Evolutionary conservation across 345 rosid species (phyloP).

Genomic region (Anacardium occidentale): DNA sequence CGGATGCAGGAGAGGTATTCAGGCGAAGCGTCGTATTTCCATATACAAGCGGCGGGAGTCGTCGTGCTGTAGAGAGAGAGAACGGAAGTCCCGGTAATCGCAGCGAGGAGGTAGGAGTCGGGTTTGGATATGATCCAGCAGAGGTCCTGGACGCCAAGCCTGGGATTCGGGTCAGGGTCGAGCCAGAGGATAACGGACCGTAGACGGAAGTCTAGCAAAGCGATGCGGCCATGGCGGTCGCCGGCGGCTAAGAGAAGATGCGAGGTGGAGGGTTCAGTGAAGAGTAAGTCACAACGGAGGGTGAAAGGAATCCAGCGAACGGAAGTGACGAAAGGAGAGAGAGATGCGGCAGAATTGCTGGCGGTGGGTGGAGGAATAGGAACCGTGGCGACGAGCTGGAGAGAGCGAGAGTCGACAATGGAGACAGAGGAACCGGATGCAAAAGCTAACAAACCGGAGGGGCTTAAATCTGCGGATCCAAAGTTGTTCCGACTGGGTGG

Average conservation of each 20-base stretch:
- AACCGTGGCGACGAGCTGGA: conserved; percentile 73
- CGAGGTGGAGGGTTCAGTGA: conserved; percentile 69
- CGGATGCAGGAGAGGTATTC: conserved; percentile 79
- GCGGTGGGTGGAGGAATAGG: conserved; percentile 73
- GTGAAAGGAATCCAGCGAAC: conserved; percentile 85
- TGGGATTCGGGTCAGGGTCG: conserved; percentile 54
- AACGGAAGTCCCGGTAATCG: conserved; percentile 69
- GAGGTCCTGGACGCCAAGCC: conserved; percentile 81
- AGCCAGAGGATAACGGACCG: conserved; percentile 63
- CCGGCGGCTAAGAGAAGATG: conserved; percentile 80
- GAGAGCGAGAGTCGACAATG: conserved; percentile 72
- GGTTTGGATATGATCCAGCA: conserved; percentile 69
- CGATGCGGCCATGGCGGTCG: conserved; percentile 92
- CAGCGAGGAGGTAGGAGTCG: conserved; percentile 57
- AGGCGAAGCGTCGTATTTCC: conserved; percentile 77
- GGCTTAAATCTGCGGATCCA: conserved; percentile 73
- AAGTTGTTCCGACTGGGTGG: conserved; percentile 93
- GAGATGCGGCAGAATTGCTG: conserved; percentile 40
- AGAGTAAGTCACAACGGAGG: conserved; percentile 70
- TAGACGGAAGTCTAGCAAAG: conserved; percentile 72
- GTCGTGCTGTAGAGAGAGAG: conserved; percentile 55
- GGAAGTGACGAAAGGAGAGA: conserved; percentile 79
- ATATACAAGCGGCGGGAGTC: conserved; percentile 47
- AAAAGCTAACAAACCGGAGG: conserved; percentile 83
- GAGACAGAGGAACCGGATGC: conserved; percentile 85